These are phyloP conservation scores for Graphilbum sp. DNA, from an alignment of 2,329 filamentous ascomycete species.

Conservation along the genomic window DNA sequence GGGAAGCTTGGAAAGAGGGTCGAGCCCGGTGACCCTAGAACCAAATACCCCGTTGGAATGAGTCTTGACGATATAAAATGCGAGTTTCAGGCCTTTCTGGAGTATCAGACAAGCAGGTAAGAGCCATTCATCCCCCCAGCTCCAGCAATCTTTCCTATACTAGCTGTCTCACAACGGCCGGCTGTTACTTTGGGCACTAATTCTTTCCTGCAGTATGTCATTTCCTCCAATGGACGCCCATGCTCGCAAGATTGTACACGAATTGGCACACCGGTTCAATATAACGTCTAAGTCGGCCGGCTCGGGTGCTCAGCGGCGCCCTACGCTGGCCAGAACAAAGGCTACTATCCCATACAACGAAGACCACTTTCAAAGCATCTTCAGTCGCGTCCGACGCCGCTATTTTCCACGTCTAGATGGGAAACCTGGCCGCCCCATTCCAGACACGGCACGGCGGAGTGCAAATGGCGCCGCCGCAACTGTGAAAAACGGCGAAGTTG, in stretches of 20 bases:
- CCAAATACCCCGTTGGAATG: conserved; percentile 61
- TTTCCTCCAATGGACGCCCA: conserved; percentile 74
- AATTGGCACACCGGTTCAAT: conserved; percentile 56
- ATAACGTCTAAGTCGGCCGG: conserved; percentile 77
- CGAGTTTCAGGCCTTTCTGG: conserved; percentile 58
- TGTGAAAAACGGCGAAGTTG: conserved; percentile 73
- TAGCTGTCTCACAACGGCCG: too few relatives aligned
- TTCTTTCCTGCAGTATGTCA: conserved; percentile 34
- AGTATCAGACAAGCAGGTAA: conserved; percentile 45
- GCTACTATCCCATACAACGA: conserved; percentile 47
- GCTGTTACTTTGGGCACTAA: background rate
- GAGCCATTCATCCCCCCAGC: conserved; percentile 13
- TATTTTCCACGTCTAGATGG: conserved; percentile 38
- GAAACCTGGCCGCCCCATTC: conserved; percentile 3
- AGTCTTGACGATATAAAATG: conserved; percentile 50
- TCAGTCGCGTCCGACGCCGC: conserved; percentile 29
- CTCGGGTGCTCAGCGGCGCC: conserved; percentile 54
- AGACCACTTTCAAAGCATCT: conserved; percentile 31
- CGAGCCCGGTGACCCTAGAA: conserved; percentile 41
- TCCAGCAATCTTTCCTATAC: too few relatives aligned
- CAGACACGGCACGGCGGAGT: conserved; percentile 15
- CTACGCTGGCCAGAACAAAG: conserved; percentile 58
- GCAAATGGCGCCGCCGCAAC: conserved; percentile 26
- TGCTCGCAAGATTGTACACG: conserved; percentile 64
- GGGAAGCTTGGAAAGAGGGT: conserved; percentile 46